phyloP scores from a whole-genome alignment of 1,284 basidiomycete species.

The Sphaerobolus stellatus region DNA sequence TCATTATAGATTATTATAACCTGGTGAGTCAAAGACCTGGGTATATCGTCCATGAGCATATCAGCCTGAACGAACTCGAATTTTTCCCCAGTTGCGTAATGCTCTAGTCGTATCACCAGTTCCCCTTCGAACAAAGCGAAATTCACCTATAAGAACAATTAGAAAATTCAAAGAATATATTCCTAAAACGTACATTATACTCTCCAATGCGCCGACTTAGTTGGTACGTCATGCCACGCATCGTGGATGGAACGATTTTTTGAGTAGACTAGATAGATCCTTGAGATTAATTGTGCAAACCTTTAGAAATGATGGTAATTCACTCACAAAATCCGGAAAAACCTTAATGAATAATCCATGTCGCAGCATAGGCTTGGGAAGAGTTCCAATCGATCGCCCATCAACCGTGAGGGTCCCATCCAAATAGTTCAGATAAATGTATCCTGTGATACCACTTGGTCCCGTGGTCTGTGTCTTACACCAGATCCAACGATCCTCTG shows the following conservation, averaged over 20 bases:
- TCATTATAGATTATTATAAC: constrained; percentile 43
- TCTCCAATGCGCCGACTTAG: constrained; percentile 27
- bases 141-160: constrained; percentile 25
- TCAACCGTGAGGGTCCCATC: constrained; percentile 43
- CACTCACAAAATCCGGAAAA: constrained; percentile 32
- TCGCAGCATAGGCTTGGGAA: constrained; percentile 33
- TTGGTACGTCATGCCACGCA: constrained; percentile 36
- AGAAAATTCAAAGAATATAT: background rate
- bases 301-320: no score
- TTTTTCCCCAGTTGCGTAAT: constrained; percentile 1
- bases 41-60: constrained; percentile 37
- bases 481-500: constrained; percentile 36
- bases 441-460: constrained; percentile 12
- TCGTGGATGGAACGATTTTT: constrained; percentile 35
- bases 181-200: constrained; percentile 23
- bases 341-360: constrained; percentile 29
- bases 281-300: no score
- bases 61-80: constrained; percentile 39
- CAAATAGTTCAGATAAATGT: constrained; percentile 40
- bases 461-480: no score
- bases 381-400: constrained; percentile 38
- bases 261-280: constrained; percentile 35
- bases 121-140: constrained; percentile 28
- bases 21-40: constrained; percentile 30
- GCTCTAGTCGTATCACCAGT: constrained; percentile 33